Evolutionary conservation across 371 early-diverging fungal species (phyloP).

Genomic region (Phascolomyces articulosus): DNA sequence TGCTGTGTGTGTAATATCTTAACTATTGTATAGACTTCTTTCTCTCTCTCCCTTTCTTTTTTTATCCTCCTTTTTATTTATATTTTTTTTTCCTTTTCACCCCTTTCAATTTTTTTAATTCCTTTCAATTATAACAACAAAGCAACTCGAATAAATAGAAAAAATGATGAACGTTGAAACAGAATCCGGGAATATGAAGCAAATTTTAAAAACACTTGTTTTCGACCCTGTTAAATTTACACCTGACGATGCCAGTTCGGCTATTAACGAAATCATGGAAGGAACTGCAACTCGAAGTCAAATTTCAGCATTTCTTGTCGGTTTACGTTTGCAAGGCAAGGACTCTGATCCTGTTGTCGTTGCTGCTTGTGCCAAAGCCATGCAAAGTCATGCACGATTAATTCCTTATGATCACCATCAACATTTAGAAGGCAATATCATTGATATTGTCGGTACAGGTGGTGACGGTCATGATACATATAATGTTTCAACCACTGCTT

Average conservation of each 20-base stretch:
- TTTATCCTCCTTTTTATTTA: no score
- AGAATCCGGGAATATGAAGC: conserved; percentile 32
- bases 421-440: conserved; percentile 53
- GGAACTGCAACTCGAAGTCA: conserved; percentile 80
- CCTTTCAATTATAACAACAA: not conserved
- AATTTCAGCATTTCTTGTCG: conserved; percentile 83
- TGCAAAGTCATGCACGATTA: conserved; percentile 64
- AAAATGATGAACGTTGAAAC: conserved; percentile 3
- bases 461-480: conserved; percentile 98
- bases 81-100: not conserved
- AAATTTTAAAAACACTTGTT: conserved; percentile 66
- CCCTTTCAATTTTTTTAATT: not conserved
- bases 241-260: conserved; percentile 62
- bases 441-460: conserved; percentile 97
- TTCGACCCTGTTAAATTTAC: conserved; percentile 68
- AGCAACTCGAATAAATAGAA: not conserved
- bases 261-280: conserved; percentile 77
- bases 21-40: no score
- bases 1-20: no score
- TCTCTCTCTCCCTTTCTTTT: no score
- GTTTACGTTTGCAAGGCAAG: conserved; percentile 68
- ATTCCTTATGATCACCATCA: conserved; percentile 51
- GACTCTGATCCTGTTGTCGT: conserved; percentile 82
- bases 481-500: conserved; percentile 93
- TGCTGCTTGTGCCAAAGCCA: conserved; percentile 73